These are phyloP conservation scores for Clavispora santaluciae DNA, from an alignment of 805 yeast species.

Conservation along the genomic window DNA sequence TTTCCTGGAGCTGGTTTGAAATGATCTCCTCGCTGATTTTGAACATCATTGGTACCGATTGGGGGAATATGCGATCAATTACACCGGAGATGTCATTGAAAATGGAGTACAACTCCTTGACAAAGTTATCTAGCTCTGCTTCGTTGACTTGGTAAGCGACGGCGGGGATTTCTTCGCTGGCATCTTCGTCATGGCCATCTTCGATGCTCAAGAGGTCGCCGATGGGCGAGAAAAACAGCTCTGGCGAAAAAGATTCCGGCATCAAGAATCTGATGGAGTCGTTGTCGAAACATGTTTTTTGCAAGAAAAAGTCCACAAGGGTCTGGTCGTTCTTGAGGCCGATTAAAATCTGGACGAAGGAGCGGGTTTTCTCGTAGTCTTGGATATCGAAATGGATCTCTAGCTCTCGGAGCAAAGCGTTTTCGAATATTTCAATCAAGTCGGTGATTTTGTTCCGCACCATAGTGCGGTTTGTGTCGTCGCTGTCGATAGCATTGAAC, in stretches of 20 bases:
- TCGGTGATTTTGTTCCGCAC: constrained; percentile 45
- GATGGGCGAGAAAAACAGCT: constrained; percentile 17
- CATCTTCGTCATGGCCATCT: neutral
- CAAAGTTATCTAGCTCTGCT: constrained; percentile 20
- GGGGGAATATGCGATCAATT: constrained; percentile 43
- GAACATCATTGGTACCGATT: constrained; percentile 41
- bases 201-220: neutral
- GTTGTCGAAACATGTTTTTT: constrained; percentile 37
- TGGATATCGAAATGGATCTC: constrained; percentile 50
- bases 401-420: constrained; percentile 63
- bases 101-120: constrained; percentile 24
- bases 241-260: constrained; percentile 23
- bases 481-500: constrained; percentile 33
- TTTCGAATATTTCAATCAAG: constrained; percentile 63
- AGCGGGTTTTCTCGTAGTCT: constrained; percentile 37
- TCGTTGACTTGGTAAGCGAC: constrained; percentile 7
- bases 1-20: constrained; percentile 34
- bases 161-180: neutral
- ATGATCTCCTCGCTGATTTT: constrained; percentile 45
- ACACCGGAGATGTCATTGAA: constrained; percentile 35
- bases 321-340: constrained; percentile 39
- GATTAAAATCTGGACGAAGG: constrained; percentile 32
- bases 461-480: constrained; percentile 23
- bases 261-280: constrained; percentile 26
- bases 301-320: constrained; percentile 40